phyloP scores from a whole-genome alignment of 768 basidiomycete species.

The Ephemerocybe angulata region DNA sequence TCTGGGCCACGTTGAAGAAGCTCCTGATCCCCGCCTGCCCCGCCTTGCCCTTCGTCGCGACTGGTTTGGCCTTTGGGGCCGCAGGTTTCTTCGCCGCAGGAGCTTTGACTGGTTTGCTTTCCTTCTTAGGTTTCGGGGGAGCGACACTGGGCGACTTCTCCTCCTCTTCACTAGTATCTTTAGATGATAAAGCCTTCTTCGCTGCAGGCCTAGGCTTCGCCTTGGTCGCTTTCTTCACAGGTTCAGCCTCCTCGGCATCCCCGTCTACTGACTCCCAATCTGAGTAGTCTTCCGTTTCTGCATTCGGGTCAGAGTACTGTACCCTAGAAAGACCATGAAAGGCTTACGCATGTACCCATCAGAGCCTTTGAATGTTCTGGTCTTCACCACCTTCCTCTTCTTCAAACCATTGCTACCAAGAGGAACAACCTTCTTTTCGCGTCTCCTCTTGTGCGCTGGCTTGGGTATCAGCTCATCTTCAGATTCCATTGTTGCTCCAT shows the following conservation, averaged over 20 bases:
- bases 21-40: constrained; percentile 1
- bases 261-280: constrained; percentile 77
- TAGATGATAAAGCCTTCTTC: not conserved
- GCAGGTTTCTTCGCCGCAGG: not conserved
- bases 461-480: constrained; percentile 37
- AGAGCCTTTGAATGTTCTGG: constrained; percentile 48
- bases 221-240: constrained; percentile 10
- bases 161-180: not conserved
- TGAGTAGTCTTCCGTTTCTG: constrained; percentile 77
- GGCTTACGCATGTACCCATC: constrained; percentile 73
- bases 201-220: not conserved
- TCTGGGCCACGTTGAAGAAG: constrained; percentile 2
- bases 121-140: constrained; percentile 4
- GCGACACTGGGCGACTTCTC: not conserved
- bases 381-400: constrained; percentile 65
- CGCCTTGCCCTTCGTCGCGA: not conserved
- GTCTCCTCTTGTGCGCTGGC: constrained; percentile 47
- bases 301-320: not conserved
- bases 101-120: constrained; percentile 4
- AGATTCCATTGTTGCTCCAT: constrained; percentile 16
- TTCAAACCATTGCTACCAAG: constrained; percentile 75
- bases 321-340: not conserved
- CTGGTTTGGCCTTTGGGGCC: not conserved
- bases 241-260: constrained; percentile 42
- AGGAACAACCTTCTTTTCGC: constrained; percentile 61